phyloP scores from a whole-genome alignment of 345 rosid species.

The Aethionema arabicum region DNA sequence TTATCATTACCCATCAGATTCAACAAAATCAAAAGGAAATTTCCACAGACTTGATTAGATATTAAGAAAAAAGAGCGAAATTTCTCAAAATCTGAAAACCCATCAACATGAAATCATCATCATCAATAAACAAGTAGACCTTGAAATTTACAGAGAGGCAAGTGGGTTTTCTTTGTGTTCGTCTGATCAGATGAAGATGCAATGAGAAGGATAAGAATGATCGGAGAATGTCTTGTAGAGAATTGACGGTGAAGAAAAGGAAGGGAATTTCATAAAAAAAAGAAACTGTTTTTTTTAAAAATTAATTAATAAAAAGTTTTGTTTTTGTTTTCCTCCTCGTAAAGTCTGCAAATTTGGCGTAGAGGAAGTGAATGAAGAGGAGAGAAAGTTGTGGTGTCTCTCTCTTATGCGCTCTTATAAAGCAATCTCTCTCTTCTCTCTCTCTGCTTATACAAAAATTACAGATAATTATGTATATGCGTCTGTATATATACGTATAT shows the following conservation, averaged over 20 bases:
- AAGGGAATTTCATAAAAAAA: conserved; percentile 20
- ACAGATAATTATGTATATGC: conserved; percentile 12
- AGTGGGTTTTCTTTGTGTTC: conserved; percentile 29
- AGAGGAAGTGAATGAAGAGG: conserved; percentile 32
- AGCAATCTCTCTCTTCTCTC: conserved; percentile 43
- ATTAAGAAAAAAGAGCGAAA: conserved; percentile 33
- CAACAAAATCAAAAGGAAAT: conserved; percentile 1
- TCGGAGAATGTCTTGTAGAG: conserved; percentile 29
- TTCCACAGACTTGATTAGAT: conserved; percentile 40
- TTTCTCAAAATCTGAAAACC: conserved; percentile 47
- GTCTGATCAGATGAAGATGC: conserved; percentile 39
- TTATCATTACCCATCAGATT: conserved; percentile 49
- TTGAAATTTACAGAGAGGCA: conserved; percentile 37
- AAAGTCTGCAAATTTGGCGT: conserved; percentile 33
- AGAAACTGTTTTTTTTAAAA: neutral
- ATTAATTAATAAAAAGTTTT: neutral
- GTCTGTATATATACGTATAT: conserved; percentile 7
- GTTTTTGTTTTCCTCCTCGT: conserved; percentile 1
- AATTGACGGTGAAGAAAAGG: conserved; percentile 28
- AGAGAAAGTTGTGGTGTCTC: conserved; percentile 40
- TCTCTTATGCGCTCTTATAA: conserved; percentile 37
- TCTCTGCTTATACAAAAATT: neutral
- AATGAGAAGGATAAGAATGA: conserved; percentile 21
- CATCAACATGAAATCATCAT: conserved; percentile 55
- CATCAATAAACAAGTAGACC: conserved; percentile 28